These are phyloP conservation scores for Agrostemma githago DNA, from an alignment of 148 eudicot species.

Conservation along the genomic window DNA sequence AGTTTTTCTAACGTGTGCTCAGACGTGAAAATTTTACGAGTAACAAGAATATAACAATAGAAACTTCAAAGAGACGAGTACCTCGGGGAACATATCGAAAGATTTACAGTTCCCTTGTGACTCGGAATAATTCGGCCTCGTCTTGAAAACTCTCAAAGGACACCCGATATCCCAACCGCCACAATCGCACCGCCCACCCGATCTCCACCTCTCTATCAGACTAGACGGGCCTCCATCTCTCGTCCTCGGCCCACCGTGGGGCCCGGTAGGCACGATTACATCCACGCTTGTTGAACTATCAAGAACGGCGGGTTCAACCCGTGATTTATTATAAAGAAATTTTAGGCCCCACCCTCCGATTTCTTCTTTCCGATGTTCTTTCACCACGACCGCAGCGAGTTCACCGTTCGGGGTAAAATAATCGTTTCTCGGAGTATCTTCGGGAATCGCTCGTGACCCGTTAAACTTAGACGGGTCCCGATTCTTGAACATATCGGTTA, in stretches of 20 bases:
- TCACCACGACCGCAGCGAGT: slow-evolving; percentile 69
- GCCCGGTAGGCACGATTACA: slow-evolving; percentile 60
- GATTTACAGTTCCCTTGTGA: slow-evolving; percentile 40
- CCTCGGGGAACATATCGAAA: slow-evolving; percentile 51
- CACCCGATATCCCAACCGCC: slow-evolving; percentile 99
- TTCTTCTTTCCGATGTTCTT: slow-evolving; percentile 35
- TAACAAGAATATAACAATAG: neutral
- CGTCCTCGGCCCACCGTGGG: slow-evolving; percentile 73
- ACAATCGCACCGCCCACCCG: slow-evolving; percentile 72
- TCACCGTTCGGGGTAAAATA: slow-evolving; percentile 55
- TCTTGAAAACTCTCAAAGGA: slow-evolving; percentile 52
- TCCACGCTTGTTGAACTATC: slow-evolving; percentile 52
- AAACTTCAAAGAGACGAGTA: neutral
- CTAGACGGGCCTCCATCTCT: slow-evolving; percentile 53
- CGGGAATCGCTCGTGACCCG: slow-evolving; percentile 30
- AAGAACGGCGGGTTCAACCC: slow-evolving; percentile 15
- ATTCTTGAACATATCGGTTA: slow-evolving; percentile 49
- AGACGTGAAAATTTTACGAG: too few species aligned
- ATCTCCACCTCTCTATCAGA: slow-evolving; percentile 71
- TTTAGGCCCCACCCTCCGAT: slow-evolving; percentile 85
- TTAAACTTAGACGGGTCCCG: slow-evolving; percentile 34
- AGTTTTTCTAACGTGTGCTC: too few species aligned
- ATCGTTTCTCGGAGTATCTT: slow-evolving; percentile 28
- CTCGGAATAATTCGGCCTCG: slow-evolving; percentile 31
- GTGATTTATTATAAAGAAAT: slow-evolving; percentile 63